Evolutionary conservation across 768 basidiomycete genomes (phyloP).

Genomic region (Mycena rosella): DNA sequence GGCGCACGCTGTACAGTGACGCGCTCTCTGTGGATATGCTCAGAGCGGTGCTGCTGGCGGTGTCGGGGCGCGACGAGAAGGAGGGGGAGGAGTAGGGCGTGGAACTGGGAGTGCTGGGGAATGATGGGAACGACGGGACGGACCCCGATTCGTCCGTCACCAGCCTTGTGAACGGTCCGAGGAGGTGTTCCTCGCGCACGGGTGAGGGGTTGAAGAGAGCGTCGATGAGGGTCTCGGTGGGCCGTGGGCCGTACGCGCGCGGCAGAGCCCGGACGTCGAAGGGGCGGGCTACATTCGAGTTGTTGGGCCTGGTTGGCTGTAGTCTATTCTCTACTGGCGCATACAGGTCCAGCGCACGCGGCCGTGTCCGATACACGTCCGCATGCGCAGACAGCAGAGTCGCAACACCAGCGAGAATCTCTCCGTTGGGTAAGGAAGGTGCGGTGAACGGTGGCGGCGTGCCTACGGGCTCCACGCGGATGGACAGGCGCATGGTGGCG

Average conservation of each 20-base stretch:
- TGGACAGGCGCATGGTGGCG: slow-evolving; percentile 77
- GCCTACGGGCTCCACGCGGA: slow-evolving; percentile 58
- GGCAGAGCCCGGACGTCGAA: slow-evolving; percentile 62
- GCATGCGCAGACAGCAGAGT: slow-evolving; percentile 59
- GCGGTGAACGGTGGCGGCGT: slow-evolving; percentile 58
- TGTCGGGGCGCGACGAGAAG: slow-evolving; percentile 25
- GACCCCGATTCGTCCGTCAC: slow-evolving; percentile 27
- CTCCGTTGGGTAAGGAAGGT: slow-evolving; percentile 78
- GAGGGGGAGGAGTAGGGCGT: slow-evolving; percentile 9
- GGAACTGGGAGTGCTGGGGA: background rate
- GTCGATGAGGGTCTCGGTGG: slow-evolving; percentile 83
- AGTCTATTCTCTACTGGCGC: slow-evolving; percentile 21
- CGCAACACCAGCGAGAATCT: slow-evolving; percentile 77
- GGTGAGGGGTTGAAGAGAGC: slow-evolving; percentile 82
- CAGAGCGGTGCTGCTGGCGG: background rate
- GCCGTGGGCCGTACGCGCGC: slow-evolving; percentile 68
- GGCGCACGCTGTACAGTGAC: slow-evolving; percentile 1
- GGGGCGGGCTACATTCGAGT: slow-evolving; percentile 17
- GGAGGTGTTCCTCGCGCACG: slow-evolving; percentile 53
- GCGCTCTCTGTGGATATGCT: slow-evolving; percentile 3
- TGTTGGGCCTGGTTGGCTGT: slow-evolving; percentile 10
- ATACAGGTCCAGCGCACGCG: slow-evolving; percentile 63
- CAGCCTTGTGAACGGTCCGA: slow-evolving; percentile 56
- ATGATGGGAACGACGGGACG: background rate
- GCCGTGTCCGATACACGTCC: slow-evolving; percentile 65